Percentiles rank a stretch among this genome's conserved stretches.
Conservation (phyloP, 2,329 filamentous ascomycete species). For the Aspergillus sp. region DNA sequence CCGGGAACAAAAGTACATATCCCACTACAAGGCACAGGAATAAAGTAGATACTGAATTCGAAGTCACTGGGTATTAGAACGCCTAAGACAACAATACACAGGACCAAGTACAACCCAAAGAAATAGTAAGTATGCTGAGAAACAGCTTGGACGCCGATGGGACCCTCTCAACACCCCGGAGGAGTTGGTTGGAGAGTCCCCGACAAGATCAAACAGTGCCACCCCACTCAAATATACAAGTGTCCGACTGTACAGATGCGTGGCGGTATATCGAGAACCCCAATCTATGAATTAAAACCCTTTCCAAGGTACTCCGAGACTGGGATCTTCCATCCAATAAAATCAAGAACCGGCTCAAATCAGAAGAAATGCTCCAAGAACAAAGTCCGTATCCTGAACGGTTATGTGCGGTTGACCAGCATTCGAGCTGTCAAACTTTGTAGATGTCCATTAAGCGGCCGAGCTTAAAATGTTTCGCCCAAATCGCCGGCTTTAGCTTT, state of each 20-base stretch:
- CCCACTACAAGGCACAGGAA: neutral
- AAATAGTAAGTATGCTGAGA: conserved; percentile 36
- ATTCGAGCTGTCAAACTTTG: conserved; percentile 28
- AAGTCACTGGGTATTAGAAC: conserved; percentile 43
- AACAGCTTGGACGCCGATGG: conserved; percentile 43
- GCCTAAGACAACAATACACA: conserved; percentile 32
- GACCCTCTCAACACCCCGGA: neutral
- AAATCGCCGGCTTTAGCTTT: conserved; percentile 58
- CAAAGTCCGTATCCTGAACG: conserved; percentile 19
- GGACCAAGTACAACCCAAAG: conserved; percentile 27
- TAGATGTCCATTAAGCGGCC: conserved; percentile 12
- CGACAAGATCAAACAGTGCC: conserved; percentile 20
- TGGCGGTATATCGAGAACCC: conserved; percentile 14
- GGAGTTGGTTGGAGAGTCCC: conserved; percentile 10
- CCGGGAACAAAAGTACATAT: neutral
- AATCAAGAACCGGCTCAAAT: conserved; percentile 11
- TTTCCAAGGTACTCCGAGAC: conserved; percentile 18
- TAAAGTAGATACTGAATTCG: conserved; percentile 12
- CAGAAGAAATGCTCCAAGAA: conserved; percentile 16
- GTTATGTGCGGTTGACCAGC: conserved; percentile 22
- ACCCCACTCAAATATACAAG: conserved; percentile 20
- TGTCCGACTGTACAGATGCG: conserved; percentile 13
- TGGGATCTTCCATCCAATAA: conserved; percentile 14
- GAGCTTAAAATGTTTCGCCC: conserved; percentile 60
- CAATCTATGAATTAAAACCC: conserved; percentile 25